Evolutionary conservation across 805 yeast genomes (phyloP), one percentile per base, ranked within the genome.

Genomic region (Lipomyces yamadae): DNA sequence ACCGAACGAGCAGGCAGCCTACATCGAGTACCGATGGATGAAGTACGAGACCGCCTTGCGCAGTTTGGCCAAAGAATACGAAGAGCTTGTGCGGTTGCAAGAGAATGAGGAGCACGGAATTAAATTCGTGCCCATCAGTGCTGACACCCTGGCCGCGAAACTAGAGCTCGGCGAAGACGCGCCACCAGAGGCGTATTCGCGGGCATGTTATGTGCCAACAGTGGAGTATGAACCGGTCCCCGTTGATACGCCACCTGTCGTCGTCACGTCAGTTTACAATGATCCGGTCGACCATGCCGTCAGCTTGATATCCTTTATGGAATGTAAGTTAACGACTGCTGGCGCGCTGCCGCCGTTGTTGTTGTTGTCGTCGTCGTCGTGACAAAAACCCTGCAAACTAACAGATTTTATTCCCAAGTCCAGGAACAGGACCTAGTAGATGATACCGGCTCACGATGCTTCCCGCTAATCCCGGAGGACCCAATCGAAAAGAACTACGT

Each of bases 1-100:
- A 7, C 48, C 48, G 1, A n/a, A 4, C 48, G 48, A 42, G 48
- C 48, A 42, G 24, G 48, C 48, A 2, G 48, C 48, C 3, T 42
- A 42, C 48, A 42, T 42, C 48, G 24, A 42, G 48, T 42, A 42
- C 48, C 48, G 48, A 6, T 42, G 48, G 48, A 42, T 42, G 48
- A 42, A 42, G n/a, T 42, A 42, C 48, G 48, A 42, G 48, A 42
- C 48, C 24, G 48, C 48, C 18, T 7, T 42, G 48, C 48, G 48
- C 48, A 42, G 48, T n/a, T n/a, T 42, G 24, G 48, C 18, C n/a
- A 18, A 24, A 15, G 48, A 42, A 24, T 42, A 42, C 15, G 48
- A 42, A 24, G 48, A 42, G 48, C 48, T 42, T 6, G 48, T 42
- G 48, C 48, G 15, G 48, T n/a, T 42, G 24, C 48, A 42, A 10